A percentile compares a stretch with the other conserved stretches of the same genome.
Conservation (phyloP, 805 yeast species). For the Teunomyces cretensis region DNA sequence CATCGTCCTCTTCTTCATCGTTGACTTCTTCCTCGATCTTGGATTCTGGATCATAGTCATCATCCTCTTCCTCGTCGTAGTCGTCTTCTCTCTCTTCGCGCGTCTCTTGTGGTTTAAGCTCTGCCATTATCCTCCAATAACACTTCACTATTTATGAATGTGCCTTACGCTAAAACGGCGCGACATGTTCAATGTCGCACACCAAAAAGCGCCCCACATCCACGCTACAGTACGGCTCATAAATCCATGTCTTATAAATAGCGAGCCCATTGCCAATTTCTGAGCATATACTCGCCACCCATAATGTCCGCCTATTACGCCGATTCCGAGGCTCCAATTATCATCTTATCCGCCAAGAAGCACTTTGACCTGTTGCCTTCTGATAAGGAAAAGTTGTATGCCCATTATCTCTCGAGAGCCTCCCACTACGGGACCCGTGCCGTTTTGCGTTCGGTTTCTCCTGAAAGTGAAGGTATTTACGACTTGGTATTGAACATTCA, state of each 20-base stretch:
- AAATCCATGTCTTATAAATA: not conserved
- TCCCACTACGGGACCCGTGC: slow-evolving; percentile 82
- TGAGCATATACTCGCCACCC: slow-evolving; percentile 1
- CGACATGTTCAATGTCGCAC: slow-evolving; percentile 3
- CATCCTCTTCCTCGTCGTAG: slow-evolving; percentile 35
- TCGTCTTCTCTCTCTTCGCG: slow-evolving; percentile 11
- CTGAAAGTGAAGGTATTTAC: slow-evolving; percentile 73
- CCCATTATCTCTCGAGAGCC: slow-evolving; percentile 81
- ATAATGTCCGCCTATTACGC: slow-evolving; percentile 17
- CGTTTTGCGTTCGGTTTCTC: slow-evolving; percentile 76
- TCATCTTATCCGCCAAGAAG: slow-evolving; percentile 56
- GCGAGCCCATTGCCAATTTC: not conserved
- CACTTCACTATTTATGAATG: not conserved
- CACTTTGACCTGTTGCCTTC: slow-evolving; percentile 66
- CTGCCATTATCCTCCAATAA: not conserved
- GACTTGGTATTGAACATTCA: slow-evolving; percentile 68
- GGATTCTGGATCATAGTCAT: slow-evolving; percentile 30
- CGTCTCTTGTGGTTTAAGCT: not conserved
- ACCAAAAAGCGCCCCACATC: not conserved
- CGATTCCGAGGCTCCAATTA: slow-evolving; percentile 45
- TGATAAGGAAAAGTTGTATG: slow-evolving; percentile 60
- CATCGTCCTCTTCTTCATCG: slow-evolving; percentile 31
- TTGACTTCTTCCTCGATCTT: slow-evolving; percentile 18
- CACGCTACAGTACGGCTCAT: not conserved
- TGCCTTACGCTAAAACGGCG: slow-evolving; percentile 1